These are phyloP conservation scores for Fragilaria radians DNA, from an alignment of 108 stramenopile species.

Conservation along the genomic window DNA sequence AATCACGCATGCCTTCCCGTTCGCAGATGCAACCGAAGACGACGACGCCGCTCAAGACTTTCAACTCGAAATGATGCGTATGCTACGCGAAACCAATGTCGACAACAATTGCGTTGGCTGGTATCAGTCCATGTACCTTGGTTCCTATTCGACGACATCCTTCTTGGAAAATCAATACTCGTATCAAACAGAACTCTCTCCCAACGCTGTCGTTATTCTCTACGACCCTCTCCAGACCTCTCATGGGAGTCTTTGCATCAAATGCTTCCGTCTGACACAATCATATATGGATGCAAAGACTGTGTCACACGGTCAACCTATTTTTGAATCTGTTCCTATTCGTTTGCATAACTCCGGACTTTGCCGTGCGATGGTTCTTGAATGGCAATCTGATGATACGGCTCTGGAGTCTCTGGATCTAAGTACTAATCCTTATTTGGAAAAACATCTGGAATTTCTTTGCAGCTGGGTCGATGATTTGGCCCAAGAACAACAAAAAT, in stretches of 20 bases:
- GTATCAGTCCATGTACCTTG: conserved; percentile 97
- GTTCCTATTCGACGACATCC: conserved; percentile 81
- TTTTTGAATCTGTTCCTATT: conserved; percentile 93
- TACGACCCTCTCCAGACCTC: conserved; percentile 96
- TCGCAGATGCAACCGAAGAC: conserved; percentile 56
- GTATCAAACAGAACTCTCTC: conserved; percentile 91
- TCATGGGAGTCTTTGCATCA: conserved; percentile 84
- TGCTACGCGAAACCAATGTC: conserved; percentile 96
- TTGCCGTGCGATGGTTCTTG: conserved; percentile 71
- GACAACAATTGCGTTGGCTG: conserved; percentile 99
- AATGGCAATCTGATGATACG: conserved; percentile 32
- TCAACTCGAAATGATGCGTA: conserved; percentile 98
- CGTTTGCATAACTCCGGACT: conserved; percentile 82
- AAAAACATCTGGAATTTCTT: conserved; percentile 93
- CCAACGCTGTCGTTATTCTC: conserved; percentile 91
- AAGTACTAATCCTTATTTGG: conserved; percentile 90
- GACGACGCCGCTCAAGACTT: conserved; percentile 64
- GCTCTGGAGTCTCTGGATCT: conserved; percentile 86
- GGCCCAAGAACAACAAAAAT: conserved; percentile 83
- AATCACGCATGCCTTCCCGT: conserved; percentile 91
- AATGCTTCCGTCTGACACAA: conserved; percentile 90
- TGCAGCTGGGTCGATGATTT: conserved; percentile 95
- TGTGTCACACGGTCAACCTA: conserved; percentile 53
- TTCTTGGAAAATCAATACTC: conserved; percentile 91
- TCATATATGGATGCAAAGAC: conserved; percentile 70